phyloP scores from a whole-genome alignment of 441 rosid species.

The Biscutella laevigata region DNA sequence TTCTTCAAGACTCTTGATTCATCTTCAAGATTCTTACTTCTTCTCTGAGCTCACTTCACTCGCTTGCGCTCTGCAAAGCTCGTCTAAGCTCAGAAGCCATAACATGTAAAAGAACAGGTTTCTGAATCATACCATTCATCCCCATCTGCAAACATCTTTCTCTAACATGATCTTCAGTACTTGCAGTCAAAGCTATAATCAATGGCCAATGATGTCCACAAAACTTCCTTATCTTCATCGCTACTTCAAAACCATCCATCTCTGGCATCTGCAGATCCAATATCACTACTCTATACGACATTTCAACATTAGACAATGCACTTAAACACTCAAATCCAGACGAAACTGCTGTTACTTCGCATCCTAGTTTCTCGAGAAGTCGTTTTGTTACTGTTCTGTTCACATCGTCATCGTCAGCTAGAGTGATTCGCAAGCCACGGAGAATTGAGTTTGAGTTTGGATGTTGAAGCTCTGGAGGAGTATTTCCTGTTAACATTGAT shows the following conservation, averaged over 20 bases:
- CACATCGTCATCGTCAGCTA: constrained; percentile 54
- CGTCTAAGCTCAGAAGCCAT: constrained; percentile 57
- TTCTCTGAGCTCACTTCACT: constrained; percentile 22
- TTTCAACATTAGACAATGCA: constrained; percentile 37
- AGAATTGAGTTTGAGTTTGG: constrained; percentile 36
- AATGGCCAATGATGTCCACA: constrained; percentile 48
- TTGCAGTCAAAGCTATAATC: constrained; percentile 59
- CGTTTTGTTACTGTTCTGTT: constrained; percentile 53
- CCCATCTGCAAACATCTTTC: constrained; percentile 49
- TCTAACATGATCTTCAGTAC: constrained; percentile 49
- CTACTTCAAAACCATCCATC: constrained; percentile 71
- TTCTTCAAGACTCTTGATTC: neutral
- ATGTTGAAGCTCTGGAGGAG: constrained; percentile 36
- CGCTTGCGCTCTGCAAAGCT: constrained; percentile 44
- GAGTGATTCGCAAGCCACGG: constrained; percentile 41
- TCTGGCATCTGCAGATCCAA: constrained; percentile 68
- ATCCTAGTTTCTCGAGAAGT: constrained; percentile 54
- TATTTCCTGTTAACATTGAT: constrained; percentile 23
- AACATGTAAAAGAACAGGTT: constrained; percentile 52
- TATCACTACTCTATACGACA: constrained; percentile 41
- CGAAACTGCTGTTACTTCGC: constrained; percentile 50
- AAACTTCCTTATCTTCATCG: constrained; percentile 56
- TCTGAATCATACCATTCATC: constrained; percentile 60
- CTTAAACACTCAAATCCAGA: constrained; percentile 61
- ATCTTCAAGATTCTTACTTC: neutral